Conservation (phyloP, 495 filamentous ascomycete species). For the Aspergillus baeticus region DNA sequence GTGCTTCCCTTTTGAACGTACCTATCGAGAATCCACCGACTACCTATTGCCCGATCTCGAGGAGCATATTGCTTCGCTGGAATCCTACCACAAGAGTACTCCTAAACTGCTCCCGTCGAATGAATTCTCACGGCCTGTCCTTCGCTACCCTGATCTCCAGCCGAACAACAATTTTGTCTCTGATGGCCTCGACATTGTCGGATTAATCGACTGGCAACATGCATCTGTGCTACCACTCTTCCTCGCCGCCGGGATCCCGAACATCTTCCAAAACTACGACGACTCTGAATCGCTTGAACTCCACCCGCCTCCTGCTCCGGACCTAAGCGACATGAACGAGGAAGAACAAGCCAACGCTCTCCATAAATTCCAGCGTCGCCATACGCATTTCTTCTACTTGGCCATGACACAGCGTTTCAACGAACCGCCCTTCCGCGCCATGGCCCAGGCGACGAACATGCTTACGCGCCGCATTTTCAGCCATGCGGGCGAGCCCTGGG, state of each 20-base stretch:
- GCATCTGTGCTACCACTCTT: constrained; percentile 28
- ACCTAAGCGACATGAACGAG: constrained; percentile 13
- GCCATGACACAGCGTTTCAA: constrained; percentile 23
- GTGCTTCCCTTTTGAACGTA: too few species aligned
- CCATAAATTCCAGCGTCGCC: too few species aligned
- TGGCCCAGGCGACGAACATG: constrained; percentile 22
- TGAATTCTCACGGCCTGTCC: constrained; percentile 25
- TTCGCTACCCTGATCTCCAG: constrained; percentile 34
- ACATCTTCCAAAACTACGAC: constrained; percentile 29
- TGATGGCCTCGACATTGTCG: constrained; percentile 23
- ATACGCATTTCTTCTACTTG: constrained; percentile 27
- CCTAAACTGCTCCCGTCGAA: too few species aligned
- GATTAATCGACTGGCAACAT: constrained; percentile 37
- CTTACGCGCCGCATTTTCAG: constrained; percentile 26
- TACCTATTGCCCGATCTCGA: too few species aligned
- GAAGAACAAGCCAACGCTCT: constrained; percentile 17
- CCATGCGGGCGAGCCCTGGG: constrained; percentile 25
- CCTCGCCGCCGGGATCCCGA: constrained; percentile 30
- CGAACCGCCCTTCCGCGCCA: constrained; percentile 25
- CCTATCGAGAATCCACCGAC: too few species aligned
- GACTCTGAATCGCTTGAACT: constrained; percentile 23
- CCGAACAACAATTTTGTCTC: constrained; percentile 34
- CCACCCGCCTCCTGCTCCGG: constrained; percentile 8
- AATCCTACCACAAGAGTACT: constrained; percentile 17
- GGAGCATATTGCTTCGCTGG: constrained; percentile 10